Evolutionary conservation across 2,329 filamentous ascomycete genomes (phyloP), one percentile per base, ranked within the genome.

Genomic region (Colletotrichum tamarilloi): DNA sequence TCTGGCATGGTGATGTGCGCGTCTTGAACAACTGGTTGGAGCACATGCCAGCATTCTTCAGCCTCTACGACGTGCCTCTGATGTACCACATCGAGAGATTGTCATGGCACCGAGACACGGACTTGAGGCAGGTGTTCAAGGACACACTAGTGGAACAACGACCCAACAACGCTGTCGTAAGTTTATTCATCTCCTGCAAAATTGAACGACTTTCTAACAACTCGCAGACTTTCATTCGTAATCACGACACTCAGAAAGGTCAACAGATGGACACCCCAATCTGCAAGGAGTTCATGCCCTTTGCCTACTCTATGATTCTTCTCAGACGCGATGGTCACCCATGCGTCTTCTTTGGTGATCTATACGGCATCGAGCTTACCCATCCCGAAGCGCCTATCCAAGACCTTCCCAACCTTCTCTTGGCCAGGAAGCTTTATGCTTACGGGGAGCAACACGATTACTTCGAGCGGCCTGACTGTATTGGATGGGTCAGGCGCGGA

Each of bases 251-350:
- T 22, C 71, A 73, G 38, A 58, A 63, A 22, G 71, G 71, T 49
- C 71, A 73, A n/a, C 60, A 67, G n/a, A 73, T 73, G 71, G 67
- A 71, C 26, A 73, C 71, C 1, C 35, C 67, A 9, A 71, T 73
- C 30, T 59, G 46, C n/a, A 38, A 35, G 19, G 32, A 22, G 6
- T 73, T 73, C 32, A 66, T 73, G 60, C 62, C 62, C 4, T 62
- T 71, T 19, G 71, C 71, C 7, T 73, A 73, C 19, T 35, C 67
- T 5, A 60, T 73, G 12, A 46, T 73, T 12, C 60, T 73, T 6
- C 71, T 73, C 55, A 57, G 71, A 8, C 67, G 38, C 5, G 67
- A 71, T 7, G 71, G 71, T 30, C 71, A 73, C 38, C 71, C 71
- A 3, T 73, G 71, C 24, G 71, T 73, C 60, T 73, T 73, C 49